Percentiles rank a stretch among this genome's conserved stretches.
phyloP scores from a whole-genome alignment of 305 asterid genomes.

The Solanum hybrid region DNA sequence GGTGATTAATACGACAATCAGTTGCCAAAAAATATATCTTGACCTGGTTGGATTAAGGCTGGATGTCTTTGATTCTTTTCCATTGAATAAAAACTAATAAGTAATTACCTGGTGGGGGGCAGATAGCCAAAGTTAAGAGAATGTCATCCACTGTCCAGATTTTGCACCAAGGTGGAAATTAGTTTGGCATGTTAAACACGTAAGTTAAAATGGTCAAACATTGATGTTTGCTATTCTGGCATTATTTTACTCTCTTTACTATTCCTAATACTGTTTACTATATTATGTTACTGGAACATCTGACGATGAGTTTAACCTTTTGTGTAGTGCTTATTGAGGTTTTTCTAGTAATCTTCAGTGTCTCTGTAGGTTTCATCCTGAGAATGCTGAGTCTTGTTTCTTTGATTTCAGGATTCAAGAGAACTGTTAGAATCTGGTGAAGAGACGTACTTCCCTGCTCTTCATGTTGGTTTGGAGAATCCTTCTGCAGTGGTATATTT shows the following conservation, averaged over 20 bases:
- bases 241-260: neutral
- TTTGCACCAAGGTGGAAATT: neutral
- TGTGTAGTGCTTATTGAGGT: neutral
- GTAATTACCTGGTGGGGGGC: neutral
- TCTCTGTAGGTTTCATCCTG: neutral
- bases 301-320: neutral
- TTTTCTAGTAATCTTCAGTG: neutral
- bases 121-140: neutral
- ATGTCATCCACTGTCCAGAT: neutral
- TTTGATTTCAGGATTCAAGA: conserved; percentile 48
- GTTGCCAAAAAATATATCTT: neutral
- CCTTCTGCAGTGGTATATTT: conserved; percentile 72
- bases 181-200: neutral
- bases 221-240: neutral
- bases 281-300: neutral
- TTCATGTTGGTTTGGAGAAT: conserved; percentile 62
- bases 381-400: neutral
- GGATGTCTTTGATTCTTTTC: neutral
- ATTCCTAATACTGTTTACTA: neutral
- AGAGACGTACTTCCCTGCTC: conserved; percentile 83
- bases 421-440: conserved; percentile 66
- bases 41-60: neutral
- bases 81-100: neutral
- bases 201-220: neutral
- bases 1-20: neutral